phyloP scores from a whole-genome alignment of 2,329 filamentous ascomycete species.

The Penicillium italicum region DNA sequence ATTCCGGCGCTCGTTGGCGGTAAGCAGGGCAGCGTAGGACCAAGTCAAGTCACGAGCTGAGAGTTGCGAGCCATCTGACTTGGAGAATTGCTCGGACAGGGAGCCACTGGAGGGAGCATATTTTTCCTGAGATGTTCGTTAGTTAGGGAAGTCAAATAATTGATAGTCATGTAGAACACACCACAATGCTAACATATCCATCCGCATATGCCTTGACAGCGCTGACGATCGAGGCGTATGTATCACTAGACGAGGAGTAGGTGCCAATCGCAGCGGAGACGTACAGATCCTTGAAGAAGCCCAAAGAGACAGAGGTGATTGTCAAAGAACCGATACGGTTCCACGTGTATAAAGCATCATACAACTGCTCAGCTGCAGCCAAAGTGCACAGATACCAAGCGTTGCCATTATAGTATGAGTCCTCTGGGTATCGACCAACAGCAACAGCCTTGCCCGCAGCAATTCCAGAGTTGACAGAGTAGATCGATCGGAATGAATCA shows the following conservation, averaged over 20 bases:
- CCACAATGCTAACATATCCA: constrained; percentile 49
- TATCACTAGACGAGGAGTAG: constrained; percentile 55
- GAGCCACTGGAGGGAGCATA: constrained; percentile 30
- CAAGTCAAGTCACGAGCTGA: constrained; percentile 46
- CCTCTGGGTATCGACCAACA: constrained; percentile 65
- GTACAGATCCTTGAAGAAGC: constrained; percentile 68
- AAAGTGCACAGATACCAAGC: constrained; percentile 76
- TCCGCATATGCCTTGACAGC: constrained; percentile 63
- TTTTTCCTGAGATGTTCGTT: constrained; percentile 18
- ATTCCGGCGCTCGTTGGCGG: constrained; percentile 33
- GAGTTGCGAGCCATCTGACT: constrained; percentile 30
- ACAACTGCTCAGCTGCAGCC: constrained; percentile 75
- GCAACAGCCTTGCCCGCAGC: constrained; percentile 35
- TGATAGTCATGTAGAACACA: constrained; percentile 5
- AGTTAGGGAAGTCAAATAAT: neutral
- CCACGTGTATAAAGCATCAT: constrained; percentile 72
- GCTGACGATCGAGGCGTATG: constrained; percentile 55
- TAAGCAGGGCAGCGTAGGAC: constrained; percentile 45
- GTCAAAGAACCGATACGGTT: constrained; percentile 59
- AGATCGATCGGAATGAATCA: constrained; percentile 70
- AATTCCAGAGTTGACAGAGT: constrained; percentile 51
- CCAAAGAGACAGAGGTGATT: constrained; percentile 61
- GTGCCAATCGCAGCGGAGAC: constrained; percentile 59
- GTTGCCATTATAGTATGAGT: constrained; percentile 73
- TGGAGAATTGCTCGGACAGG: constrained; percentile 43